A percentile compares a stretch with the other conserved stretches of the same genome.
Evolutionary conservation across 148 eudicot genomes (phyloP).

Genomic region (Agrostemma githago): DNA sequence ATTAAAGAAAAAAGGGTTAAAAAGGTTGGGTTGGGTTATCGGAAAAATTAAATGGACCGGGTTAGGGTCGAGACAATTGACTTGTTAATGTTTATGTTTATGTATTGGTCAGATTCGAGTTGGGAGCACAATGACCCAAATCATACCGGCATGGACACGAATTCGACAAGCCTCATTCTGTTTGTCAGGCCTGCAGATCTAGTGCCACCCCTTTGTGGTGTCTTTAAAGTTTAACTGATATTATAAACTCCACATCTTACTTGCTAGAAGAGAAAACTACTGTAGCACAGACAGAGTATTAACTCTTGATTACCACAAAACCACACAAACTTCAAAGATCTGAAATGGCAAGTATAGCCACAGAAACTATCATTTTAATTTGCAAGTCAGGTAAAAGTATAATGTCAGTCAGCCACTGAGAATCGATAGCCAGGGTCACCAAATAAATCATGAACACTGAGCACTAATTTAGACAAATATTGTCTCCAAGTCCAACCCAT

Average conservation of each 20-base stretch:
- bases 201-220: background rate
- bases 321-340: background rate
- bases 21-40: no score
- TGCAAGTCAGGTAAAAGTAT: background rate
- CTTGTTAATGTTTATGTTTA: no score
- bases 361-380: background rate
- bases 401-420: no score
- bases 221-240: background rate
- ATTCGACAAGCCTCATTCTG: no score
- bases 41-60: no score
- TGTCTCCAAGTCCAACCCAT: no score
- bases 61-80: no score
- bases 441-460: background rate
- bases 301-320: background rate
- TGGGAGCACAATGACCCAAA: no score
- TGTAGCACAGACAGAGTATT: background rate
- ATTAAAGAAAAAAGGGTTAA: no score
- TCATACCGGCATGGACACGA: no score
- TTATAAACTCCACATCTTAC: background rate
- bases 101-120: no score
- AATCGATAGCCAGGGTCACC: background rate
- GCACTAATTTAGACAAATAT: background rate
- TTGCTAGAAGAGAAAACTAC: background rate
- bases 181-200: no score
- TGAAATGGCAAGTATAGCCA: background rate